A percentile compares a stretch with the other conserved stretches of the same genome.
phyloP scores from a whole-genome alignment of 2,329 filamentous ascomycete genomes.

The Onygenales sp. region DNA sequence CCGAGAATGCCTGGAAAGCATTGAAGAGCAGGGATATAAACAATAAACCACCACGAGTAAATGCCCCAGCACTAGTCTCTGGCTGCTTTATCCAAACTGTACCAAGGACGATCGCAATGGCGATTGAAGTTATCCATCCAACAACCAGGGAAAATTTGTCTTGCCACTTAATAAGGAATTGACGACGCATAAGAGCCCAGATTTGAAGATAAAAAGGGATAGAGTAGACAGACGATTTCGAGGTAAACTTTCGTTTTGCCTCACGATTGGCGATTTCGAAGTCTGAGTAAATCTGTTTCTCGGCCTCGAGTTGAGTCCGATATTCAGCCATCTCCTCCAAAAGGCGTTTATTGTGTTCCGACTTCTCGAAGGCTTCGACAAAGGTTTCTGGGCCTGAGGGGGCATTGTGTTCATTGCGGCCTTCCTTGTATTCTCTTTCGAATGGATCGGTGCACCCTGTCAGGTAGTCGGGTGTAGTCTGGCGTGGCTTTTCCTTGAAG shows the following conservation, averaged over 20 bases:
- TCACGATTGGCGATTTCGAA: constrained; percentile 68
- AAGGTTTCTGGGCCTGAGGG: constrained; percentile 65
- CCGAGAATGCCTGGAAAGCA: constrained; percentile 69
- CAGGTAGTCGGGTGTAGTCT: constrained; percentile 73
- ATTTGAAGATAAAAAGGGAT: constrained; percentile 70
- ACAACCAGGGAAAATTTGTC: constrained; percentile 67
- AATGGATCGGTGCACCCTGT: constrained; percentile 78
- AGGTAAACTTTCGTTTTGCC: constrained; percentile 65
- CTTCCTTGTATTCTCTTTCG: constrained; percentile 65
- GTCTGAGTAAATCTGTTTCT: constrained; percentile 62
- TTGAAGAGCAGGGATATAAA: constrained; percentile 86
- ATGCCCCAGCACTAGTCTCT: constrained; percentile 60
- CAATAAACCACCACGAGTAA: constrained; percentile 65
- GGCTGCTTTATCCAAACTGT: constrained; percentile 73
- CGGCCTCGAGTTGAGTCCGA: constrained; percentile 51
- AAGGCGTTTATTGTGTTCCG: constrained; percentile 35
- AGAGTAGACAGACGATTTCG: constrained; percentile 66
- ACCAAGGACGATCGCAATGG: constrained; percentile 68
- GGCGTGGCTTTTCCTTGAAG: constrained; percentile 62
- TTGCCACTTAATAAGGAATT: constrained; percentile 64
- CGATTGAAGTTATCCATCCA: constrained; percentile 57
- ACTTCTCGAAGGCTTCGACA: constrained; percentile 47
- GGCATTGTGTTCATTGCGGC: constrained; percentile 39
- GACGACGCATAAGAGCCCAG: constrained; percentile 55
- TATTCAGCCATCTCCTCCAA: constrained; percentile 50